These are phyloP conservation scores for Solanum aculeatissimum DNA, from an alignment of 305 asterid species.

Conservation along the genomic window DNA sequence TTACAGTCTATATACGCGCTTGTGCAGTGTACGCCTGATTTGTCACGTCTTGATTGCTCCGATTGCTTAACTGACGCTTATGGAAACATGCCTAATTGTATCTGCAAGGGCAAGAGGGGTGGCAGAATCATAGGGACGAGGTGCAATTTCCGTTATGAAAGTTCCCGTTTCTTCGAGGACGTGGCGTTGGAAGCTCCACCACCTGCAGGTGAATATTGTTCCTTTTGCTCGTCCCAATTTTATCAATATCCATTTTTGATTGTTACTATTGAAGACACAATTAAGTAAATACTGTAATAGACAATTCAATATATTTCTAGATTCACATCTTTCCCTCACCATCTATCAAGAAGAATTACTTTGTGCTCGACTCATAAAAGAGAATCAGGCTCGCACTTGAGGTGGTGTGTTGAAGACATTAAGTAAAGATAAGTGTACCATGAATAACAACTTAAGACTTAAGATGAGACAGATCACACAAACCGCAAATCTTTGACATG, in stretches of 20 bases:
- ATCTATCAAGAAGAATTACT: background rate
- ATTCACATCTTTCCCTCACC: background rate
- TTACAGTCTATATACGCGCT: background rate
- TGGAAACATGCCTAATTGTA: background rate
- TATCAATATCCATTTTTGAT: background rate
- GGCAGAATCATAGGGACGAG: conserved; percentile 5
- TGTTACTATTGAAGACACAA: background rate
- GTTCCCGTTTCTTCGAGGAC: background rate
- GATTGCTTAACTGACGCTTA: conserved; percentile 1
- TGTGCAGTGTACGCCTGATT: conserved; percentile 21
- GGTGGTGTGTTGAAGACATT: background rate
- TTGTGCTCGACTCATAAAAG: background rate
- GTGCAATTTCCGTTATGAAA: conserved; percentile 8
- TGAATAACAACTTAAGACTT: background rate
- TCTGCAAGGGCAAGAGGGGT: background rate
- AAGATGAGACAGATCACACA: background rate
- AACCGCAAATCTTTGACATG: background rate
- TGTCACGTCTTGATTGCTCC: background rate
- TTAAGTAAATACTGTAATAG: background rate
- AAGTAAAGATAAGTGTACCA: background rate
- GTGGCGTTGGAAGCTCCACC: background rate
- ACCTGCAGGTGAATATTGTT: background rate
- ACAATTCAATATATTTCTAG: background rate
- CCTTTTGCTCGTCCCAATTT: background rate
- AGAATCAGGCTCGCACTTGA: background rate